Percentiles rank a stretch among this genome's conserved stretches.
phyloP scores from a whole-genome alignment of 305 asterid species.

The Solanum aculeatissimum region DNA sequence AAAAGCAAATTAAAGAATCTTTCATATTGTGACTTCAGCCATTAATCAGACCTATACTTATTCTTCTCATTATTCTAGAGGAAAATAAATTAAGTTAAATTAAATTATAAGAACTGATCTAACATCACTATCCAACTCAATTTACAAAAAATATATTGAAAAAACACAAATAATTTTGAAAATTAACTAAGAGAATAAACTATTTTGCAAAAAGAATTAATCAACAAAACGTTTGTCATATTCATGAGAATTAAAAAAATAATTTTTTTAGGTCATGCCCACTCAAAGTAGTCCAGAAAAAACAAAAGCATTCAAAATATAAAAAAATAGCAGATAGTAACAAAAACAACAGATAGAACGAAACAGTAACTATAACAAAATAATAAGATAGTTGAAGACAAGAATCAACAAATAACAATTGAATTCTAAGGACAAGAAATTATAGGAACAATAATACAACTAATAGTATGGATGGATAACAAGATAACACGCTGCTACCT shows the following conservation, averaged over 20 bases:
- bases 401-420: no score
- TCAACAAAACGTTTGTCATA: background rate
- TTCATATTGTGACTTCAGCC: background rate
- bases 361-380: no score
- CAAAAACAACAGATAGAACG: no score
- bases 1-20: background rate
- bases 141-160: background rate
- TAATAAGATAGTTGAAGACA: no score
- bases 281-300: background rate
- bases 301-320: no score
- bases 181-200: background rate
- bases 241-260: background rate
- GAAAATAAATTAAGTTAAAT: background rate
- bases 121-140: background rate
- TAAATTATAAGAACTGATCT: background rate
- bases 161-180: background rate
- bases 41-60: background rate
- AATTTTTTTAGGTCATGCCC: background rate
- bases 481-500: no score
- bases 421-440: no score
- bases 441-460: no score
- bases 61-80: background rate
- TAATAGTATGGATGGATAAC: no score
- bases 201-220: background rate
- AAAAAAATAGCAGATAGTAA: no score